A percentile compares a stretch with the other conserved stretches of the same genome.
Conservation (phyloP, 1,139 yeast genomes). For the Geotrichum candidum region DNA sequence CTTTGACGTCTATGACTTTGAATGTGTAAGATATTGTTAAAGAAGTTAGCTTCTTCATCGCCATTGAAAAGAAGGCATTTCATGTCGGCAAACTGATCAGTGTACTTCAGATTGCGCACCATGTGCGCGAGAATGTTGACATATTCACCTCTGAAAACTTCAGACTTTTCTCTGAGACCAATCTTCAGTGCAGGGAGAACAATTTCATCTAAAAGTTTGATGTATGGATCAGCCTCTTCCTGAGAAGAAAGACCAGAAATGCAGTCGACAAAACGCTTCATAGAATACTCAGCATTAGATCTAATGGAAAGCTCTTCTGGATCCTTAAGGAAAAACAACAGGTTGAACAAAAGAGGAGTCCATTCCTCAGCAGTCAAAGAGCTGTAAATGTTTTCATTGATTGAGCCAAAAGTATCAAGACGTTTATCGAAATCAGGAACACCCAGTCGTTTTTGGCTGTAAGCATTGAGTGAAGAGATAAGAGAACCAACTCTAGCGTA, state of each 20-base stretch:
- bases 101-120: conserved; percentile 37
- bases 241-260: conserved; percentile 23
- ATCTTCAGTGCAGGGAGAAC: conserved; percentile 60
- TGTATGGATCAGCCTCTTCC: conserved; percentile 31
- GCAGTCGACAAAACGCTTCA: conserved; percentile 61
- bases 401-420: conserved; percentile 53
- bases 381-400: conserved; percentile 52
- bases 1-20: conserved; percentile 83
- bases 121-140: conserved; percentile 59
- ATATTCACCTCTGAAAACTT: conserved; percentile 65
- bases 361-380: conserved; percentile 55
- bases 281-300: conserved; percentile 63
- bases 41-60: conserved; percentile 83
- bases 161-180: conserved; percentile 63
- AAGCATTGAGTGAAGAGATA: conserved; percentile 63
- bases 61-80: conserved; percentile 51
- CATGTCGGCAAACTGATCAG: conserved; percentile 51
- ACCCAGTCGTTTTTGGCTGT: conserved; percentile 53
- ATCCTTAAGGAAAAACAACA: conserved; percentile 68
- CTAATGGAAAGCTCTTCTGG: conserved; percentile 76
- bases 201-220: conserved; percentile 45
- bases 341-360: conserved; percentile 68
- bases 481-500: conserved; percentile 46
- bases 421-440: conserved; percentile 78
- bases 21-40: conserved; percentile 71